Percentiles rank a stretch among this genome's conserved stretches.
Conservation (phyloP, 2,329 filamentous ascomycete genomes). For the Penicillium palitans region DNA sequence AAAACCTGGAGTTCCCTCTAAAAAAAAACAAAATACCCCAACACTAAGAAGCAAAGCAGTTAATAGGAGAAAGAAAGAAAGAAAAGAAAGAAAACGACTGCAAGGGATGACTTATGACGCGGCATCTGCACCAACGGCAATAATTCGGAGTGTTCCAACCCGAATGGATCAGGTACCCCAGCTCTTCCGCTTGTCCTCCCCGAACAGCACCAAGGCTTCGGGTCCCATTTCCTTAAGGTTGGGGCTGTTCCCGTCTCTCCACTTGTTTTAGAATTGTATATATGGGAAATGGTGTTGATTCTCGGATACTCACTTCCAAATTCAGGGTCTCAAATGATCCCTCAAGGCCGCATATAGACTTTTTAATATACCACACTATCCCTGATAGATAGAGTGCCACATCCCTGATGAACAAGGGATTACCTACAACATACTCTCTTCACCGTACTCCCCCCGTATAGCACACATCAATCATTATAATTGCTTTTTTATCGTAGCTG, state of each 20-base stretch:
- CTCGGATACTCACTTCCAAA: neutral
- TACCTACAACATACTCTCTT: too few species aligned
- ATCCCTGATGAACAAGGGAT: slow-evolving; percentile 1
- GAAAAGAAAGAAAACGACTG: neutral
- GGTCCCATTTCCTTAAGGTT: slow-evolving; percentile 15
- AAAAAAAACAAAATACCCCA: neutral
- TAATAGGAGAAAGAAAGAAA: neutral
- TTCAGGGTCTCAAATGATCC: neutral
- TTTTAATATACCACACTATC: neutral
- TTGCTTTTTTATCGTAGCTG: slow-evolving; percentile 8
- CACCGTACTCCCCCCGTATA: neutral
- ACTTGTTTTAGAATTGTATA: neutral
- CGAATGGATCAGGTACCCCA: slow-evolving; percentile 1
- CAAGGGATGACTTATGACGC: slow-evolving; percentile 12
- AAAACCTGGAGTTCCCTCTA: neutral
- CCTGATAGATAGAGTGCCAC: neutral
- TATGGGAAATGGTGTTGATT: neutral
- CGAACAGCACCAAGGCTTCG: slow-evolving; percentile 4
- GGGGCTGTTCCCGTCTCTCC: slow-evolving; percentile 15
- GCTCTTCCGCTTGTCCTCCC: slow-evolving; percentile 4
- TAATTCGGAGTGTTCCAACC: neutral
- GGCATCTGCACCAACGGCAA: neutral
- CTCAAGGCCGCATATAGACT: neutral
- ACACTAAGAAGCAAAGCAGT: neutral
- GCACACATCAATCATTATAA: neutral